Evolutionary conservation across 805 yeast genomes (phyloP).

Genomic region (Pichia cephalocereana): DNA sequence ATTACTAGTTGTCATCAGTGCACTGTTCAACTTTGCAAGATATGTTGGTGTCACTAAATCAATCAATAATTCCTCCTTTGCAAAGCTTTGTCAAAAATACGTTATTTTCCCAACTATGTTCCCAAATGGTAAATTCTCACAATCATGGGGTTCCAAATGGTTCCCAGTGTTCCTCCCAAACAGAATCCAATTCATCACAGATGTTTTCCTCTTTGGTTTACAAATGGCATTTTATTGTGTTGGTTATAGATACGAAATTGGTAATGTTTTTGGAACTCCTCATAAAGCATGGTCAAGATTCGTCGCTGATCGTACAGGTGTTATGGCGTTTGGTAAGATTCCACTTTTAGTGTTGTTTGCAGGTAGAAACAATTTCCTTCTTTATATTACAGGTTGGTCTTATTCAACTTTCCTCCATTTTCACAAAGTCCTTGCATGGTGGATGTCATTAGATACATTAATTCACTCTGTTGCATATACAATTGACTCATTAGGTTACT

Average conservation of each 20-base stretch:
- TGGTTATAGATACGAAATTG: constrained; percentile 9
- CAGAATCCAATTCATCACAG: constrained; percentile 25
- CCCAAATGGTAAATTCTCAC: constrained; percentile 16
- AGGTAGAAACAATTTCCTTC: constrained; percentile 38
- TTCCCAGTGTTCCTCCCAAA: constrained; percentile 22
- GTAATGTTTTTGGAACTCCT: constrained; percentile 22
- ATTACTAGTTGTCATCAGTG: constrained; percentile 29
- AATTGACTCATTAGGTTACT: constrained; percentile 3
- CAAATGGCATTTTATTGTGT: constrained; percentile 18
- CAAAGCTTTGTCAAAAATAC: constrained; percentile 27
- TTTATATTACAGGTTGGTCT: constrained; percentile 35
- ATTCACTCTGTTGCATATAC: constrained; percentile 33
- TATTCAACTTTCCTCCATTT: constrained; percentile 38
- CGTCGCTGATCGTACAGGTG: constrained; percentile 30
- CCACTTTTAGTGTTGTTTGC: constrained; percentile 38
- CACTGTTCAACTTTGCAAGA: constrained; percentile 25
- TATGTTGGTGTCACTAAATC: constrained; percentile 23
- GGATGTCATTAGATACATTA: constrained; percentile 30
- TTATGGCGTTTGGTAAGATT: constrained; percentile 29
- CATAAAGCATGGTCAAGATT: constrained; percentile 25
- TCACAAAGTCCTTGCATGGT: constrained; percentile 61
- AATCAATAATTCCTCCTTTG: constrained; percentile 6
- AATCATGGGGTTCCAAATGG: constrained; percentile 11
- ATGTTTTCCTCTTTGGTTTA: constrained; percentile 19
- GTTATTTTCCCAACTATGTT: constrained; percentile 33